Evolutionary conservation across 176 grass and related monocot genomes (phyloP), one percentile per base, ranked within the genome.

Genomic region (Raddia distichophylla): DNA sequence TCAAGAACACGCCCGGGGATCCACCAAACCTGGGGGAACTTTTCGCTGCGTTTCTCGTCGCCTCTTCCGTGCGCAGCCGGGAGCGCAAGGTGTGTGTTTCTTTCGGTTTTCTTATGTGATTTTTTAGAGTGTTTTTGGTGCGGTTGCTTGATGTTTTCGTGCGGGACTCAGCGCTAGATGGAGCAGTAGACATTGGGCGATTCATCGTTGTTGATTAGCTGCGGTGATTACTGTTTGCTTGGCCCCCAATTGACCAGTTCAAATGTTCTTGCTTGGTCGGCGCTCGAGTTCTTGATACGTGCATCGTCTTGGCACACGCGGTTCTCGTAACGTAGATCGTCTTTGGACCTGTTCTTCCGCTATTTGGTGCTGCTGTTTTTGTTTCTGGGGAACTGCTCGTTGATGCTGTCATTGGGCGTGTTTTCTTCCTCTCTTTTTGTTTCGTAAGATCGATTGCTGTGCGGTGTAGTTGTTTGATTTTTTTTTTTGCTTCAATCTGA

Each of bases 51-150:
- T 19, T 70, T 58, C 17, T 60, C 66, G 66, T 45, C 14, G 22
- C 17, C 53, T 70, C 43, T 20, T 59, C 19, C 67, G 9, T 40
- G 54, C 66, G 67, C 11, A 0, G 5, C 15, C 2, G 79, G 54
- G 66, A 35, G 70, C 79, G 42, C 67, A 49, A 81, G 79, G 79
- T 82, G 49, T 22, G 67, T 81, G 79, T 7, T 60, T 16, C 18
- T 71, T 71, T 50, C 43, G 10, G n/a, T 61, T 82, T 6, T 81
- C 27, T 42, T 17, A 17, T 60, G 16, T 7, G 1, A 47, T 32
- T 70, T 70, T 70, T 49, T 6, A 14, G 16, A 27, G 10, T 60
- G 4, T 9, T 70, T 81, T 12, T n/a, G 14, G 40, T 60, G 16
- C 9, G 22, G 8, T 27, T 80, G 46, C 37, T 80, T 45, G 52